Base-by-base conservation (phyloP, 2,329 filamentous ascomycete species). In the Fusarium zealandicum region DNA sequence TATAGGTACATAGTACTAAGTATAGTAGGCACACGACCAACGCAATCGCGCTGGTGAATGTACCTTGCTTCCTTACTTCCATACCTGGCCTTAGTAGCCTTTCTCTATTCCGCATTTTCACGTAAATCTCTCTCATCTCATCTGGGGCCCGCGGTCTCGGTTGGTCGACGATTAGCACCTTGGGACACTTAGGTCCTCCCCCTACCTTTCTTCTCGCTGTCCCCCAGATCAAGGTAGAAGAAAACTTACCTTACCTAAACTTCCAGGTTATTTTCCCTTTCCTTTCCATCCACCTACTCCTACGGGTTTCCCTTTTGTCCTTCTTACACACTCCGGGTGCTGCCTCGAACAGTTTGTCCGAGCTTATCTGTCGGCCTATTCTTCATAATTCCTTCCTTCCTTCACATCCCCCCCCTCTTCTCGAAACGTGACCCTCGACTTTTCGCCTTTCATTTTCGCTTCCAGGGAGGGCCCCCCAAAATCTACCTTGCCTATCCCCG, bases 161-260 rank as follows among this genome's bases (percentile, higher is more conserved):
- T 59, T 62, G 58, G 59, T 39, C 43, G 54, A 47, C 22, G 28
- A 32, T 61, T 61, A 62, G 59, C 49, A 57, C 46, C 54, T 59
- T 42, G 48, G 48, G 42, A 54, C n/a, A 9, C 32, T 32, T 37
- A 40, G 16, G 36, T 43, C 22, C 12, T 16, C 31, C 32, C 25
- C 20, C 20, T 9, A 25, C n/a, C 8, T 17, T 42, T 43, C 54
- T 32, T 39, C 22, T 36, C n/a, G n/a, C n/a, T n/a, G n/a, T n/a
- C n/a, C n/a, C n/a, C n/a, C n/a, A n/a, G n/a, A n/a, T n/a, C n/a
- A n/a, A n/a, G n/a, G n/a, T n/a, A n/a, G n/a, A n/a, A 31, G 50
- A 43, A 41, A 44, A 60, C 40, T 36, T 47, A 44, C 51, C 44
- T 56, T 39, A 41, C 51, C 35, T 40, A 63, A 62, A 55, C 54